These are phyloP conservation scores for Penicillium ucsense DNA, from an alignment of 495 filamentous ascomycete species.

Conservation along the genomic window DNA sequence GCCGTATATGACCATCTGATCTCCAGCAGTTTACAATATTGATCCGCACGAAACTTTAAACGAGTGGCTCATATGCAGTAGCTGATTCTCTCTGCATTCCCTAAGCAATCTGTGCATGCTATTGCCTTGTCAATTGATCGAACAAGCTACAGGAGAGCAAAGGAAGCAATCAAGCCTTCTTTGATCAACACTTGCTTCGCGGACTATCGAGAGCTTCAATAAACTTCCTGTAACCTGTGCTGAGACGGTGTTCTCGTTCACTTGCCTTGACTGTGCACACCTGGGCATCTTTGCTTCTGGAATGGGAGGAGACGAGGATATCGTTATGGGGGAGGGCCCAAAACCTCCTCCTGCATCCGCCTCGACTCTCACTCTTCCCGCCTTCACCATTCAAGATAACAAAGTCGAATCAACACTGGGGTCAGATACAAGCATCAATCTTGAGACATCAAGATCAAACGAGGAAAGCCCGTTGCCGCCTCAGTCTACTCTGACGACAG, in stretches of 20 bases:
- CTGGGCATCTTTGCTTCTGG: not conserved
- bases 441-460: no score
- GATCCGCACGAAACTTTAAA: no score
- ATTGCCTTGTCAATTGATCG: not conserved
- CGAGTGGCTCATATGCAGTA: no score
- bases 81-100: not conserved
- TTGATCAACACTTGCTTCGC: no score
- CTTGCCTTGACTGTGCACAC: not conserved
- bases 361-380: constrained; percentile 8
- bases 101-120: not conserved
- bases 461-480: constrained; percentile 3
- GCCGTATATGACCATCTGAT: constrained; percentile 3
- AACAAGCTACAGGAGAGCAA: not conserved
- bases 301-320: constrained; percentile 34
- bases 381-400: constrained; percentile 9
- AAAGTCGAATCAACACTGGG: constrained; percentile 17
- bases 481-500: not conserved
- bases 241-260: not conserved
- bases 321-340: constrained; percentile 29
- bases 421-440: no score
- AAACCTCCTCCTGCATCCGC: constrained; percentile 10
- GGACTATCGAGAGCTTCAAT: no score
- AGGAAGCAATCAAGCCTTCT: no score
- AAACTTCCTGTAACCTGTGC: no score
- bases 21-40: no score